A percentile compares a stretch with the other conserved stretches of the same genome.
phyloP scores from a whole-genome alignment of 257 asterid species.

The Fraxinus pennsylvanica region DNA sequence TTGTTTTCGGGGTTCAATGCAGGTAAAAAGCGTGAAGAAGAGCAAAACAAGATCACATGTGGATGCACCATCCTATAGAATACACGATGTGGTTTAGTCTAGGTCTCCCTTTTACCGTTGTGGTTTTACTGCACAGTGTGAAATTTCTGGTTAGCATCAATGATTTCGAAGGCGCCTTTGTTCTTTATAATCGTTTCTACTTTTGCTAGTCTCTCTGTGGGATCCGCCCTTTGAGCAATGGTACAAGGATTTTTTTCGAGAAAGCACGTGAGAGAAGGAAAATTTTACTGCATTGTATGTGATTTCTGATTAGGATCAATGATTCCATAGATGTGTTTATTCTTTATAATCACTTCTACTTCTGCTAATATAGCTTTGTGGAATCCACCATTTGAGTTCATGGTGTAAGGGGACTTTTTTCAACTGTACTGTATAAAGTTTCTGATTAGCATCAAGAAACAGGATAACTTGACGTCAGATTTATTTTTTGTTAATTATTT shows the following conservation, averaged over 20 bases:
- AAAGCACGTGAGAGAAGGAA: neutral
- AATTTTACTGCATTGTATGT: neutral
- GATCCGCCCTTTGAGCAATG: neutral
- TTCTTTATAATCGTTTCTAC: neutral
- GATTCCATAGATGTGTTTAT: neutral
- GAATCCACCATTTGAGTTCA: neutral
- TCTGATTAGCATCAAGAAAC: no score
- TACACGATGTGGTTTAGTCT: constrained; percentile 21
- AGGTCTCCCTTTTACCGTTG: constrained; percentile 4
- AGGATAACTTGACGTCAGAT: neutral
- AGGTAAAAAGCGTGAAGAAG: constrained; percentile 44
- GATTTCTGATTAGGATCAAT: neutral
- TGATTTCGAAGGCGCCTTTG: neutral
- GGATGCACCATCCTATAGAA: constrained; percentile 50
- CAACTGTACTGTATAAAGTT: neutral
- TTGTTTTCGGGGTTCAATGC: constrained; percentile 20
- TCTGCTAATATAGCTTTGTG: neutral
- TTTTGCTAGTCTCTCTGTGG: neutral
- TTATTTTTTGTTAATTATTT: neutral
- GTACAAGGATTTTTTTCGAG: neutral
- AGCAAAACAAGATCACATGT: constrained; percentile 48
- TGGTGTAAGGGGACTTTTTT: neutral
- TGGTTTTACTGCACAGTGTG: neutral
- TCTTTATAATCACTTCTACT: neutral
- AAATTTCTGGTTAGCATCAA: neutral